These are phyloP conservation scores for Daldinia eschscholtzii DNA, from an alignment of 2,329 filamentous ascomycete genomes.

Conservation along the genomic window DNA sequence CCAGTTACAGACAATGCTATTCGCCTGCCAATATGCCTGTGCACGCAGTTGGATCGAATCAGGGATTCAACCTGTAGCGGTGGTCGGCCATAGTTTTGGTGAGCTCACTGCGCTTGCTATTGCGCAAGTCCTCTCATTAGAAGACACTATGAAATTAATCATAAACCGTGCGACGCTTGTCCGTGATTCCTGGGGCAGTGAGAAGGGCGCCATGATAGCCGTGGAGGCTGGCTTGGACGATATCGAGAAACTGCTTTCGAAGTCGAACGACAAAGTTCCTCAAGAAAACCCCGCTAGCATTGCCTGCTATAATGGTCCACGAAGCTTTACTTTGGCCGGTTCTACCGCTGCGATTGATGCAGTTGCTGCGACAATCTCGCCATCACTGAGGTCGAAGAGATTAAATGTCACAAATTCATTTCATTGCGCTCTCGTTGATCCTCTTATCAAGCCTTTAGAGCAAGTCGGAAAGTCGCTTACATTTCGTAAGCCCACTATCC, in stretches of 20 bases:
- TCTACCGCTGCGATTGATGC: constrained; percentile 46
- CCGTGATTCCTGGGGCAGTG: constrained; percentile 52
- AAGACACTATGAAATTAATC: constrained; percentile 52
- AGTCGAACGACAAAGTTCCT: constrained; percentile 30
- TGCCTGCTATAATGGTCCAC: constrained; percentile 53
- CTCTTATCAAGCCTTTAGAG: constrained; percentile 38
- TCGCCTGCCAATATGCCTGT: constrained; percentile 57
- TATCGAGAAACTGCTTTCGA: constrained; percentile 33
- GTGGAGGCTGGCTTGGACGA: constrained; percentile 43
- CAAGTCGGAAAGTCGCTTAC: constrained; percentile 38
- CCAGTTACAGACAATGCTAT: constrained; percentile 56
- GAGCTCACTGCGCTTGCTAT: constrained; percentile 58
- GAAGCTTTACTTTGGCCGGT: constrained; percentile 52
- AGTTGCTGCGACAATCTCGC: constrained; percentile 41
- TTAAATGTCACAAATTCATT: constrained; percentile 50
- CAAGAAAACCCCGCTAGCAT: constrained; percentile 42
- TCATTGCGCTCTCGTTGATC: constrained; percentile 50
- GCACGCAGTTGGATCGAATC: constrained; percentile 55
- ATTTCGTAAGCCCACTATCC: constrained; percentile 45
- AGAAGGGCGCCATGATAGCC: constrained; percentile 56
- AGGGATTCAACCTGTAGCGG: constrained; percentile 48
- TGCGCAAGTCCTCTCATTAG: constrained; percentile 50
- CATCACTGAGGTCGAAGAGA: constrained; percentile 36
- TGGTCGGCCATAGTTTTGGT: constrained; percentile 59
- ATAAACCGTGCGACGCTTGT: constrained; percentile 51